Evolutionary conservation across 768 basidiomycete species (phyloP).

Genomic region (Gloeostereum incarnatum): DNA sequence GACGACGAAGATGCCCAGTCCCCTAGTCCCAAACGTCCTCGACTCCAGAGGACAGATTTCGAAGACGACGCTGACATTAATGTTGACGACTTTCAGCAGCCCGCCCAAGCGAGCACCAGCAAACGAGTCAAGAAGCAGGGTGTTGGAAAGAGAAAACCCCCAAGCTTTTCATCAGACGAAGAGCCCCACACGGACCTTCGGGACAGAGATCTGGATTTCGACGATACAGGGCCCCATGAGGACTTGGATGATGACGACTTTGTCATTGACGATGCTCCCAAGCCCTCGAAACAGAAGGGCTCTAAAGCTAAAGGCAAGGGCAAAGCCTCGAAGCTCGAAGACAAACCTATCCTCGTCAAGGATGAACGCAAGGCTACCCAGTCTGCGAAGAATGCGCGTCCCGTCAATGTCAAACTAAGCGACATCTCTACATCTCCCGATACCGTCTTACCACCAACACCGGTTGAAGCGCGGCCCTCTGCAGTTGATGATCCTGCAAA

Average conservation of each 20-base stretch:
- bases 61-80: not conserved
- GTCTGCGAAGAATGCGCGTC: constrained; percentile 11
- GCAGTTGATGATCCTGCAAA: not conserved
- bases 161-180: not conserved
- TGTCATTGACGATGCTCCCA: constrained; percentile 14
- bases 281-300: constrained; percentile 12
- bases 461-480: not conserved
- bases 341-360: constrained; percentile 26
- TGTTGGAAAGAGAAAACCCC: not conserved
- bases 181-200: not conserved
- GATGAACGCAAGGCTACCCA: constrained; percentile 27
- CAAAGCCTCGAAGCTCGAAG: constrained; percentile 23
- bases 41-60: too few species aligned
- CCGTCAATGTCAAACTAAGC: constrained; percentile 16
- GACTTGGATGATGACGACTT: constrained; percentile 21
- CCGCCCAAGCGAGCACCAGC: not conserved
- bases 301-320: constrained; percentile 18
- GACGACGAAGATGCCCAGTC: not conserved
- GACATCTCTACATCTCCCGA: constrained; percentile 16
- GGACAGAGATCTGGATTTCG: constrained; percentile 6
- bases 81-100: not conserved
- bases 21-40: too few species aligned
- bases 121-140: not conserved
- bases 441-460: constrained; percentile 8
- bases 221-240: constrained; percentile 14